phyloP scores from a whole-genome alignment of 257 asterid species.

The Plectranthus barbatus region DNA sequence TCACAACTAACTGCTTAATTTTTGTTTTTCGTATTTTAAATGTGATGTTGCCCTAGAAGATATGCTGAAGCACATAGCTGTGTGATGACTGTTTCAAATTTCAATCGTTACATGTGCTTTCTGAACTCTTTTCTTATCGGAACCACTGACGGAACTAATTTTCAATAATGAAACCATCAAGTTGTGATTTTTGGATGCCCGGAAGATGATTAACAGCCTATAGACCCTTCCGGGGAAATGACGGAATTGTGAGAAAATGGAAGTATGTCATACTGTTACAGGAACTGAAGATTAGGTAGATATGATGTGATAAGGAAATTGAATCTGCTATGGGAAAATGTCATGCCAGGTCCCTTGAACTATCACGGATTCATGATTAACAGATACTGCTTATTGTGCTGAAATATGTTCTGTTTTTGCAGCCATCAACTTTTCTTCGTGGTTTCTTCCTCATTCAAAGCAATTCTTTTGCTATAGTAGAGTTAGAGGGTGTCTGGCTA shows the following conservation, averaged over 20 bases:
- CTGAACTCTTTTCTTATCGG: too few species aligned
- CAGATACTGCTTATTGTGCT: slow-evolving; percentile 3
- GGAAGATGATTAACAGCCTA: background rate
- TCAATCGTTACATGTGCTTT: too few species aligned
- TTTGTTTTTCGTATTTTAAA: too few species aligned
- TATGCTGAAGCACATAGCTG: too few species aligned
- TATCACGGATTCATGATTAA: background rate
- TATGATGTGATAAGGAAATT: background rate
- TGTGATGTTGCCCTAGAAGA: too few species aligned
- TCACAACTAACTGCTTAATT: too few species aligned
- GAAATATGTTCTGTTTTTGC: background rate
- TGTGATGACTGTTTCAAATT: too few species aligned
- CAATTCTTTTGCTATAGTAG: slow-evolving; percentile 8
- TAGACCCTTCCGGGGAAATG: background rate
- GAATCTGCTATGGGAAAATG: background rate
- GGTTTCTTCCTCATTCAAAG: background rate
- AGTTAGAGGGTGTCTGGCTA: background rate
- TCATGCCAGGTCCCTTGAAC: background rate
- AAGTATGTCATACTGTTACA: background rate
- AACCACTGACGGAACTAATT: too few species aligned
- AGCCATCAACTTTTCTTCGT: background rate
- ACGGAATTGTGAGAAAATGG: background rate
- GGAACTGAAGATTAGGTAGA: background rate
- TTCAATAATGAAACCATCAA: too few species aligned
- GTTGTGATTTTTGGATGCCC: too few species aligned